These are phyloP conservation scores for Penicillium sumatraense DNA, from an alignment of 2,329 filamentous ascomycete genomes.

Conservation along the genomic window DNA sequence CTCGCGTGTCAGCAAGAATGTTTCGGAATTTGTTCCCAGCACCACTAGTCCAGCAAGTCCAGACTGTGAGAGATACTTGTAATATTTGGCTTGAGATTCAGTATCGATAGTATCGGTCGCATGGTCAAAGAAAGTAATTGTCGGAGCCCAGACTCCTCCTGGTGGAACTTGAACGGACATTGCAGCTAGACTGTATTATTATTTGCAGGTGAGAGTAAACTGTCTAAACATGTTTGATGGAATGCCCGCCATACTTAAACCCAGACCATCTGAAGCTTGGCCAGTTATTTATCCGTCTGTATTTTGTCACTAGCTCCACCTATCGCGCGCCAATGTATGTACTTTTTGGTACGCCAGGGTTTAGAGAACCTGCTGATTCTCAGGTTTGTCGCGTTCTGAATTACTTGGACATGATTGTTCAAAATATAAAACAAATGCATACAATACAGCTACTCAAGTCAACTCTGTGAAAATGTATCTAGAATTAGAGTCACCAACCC, in stretches of 20 bases:
- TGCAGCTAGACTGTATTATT: slow-evolving; percentile 62
- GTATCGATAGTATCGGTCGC: slow-evolving; percentile 55
- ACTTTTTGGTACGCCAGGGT: too few species aligned
- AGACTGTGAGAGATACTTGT: slow-evolving; percentile 53
- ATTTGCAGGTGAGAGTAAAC: background rate
- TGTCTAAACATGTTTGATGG: background rate
- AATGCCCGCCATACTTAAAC: background rate
- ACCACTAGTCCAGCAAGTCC: slow-evolving; percentile 59
- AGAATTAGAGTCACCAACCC: too few species aligned
- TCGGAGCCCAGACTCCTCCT: slow-evolving; percentile 55
- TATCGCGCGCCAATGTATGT: too few species aligned
- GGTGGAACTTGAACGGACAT: slow-evolving; percentile 33
- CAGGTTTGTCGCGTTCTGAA: too few species aligned
- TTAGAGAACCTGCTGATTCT: too few species aligned
- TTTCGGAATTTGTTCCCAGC: slow-evolving; percentile 60
- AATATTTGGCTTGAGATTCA: slow-evolving; percentile 56
- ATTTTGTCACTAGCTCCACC: background rate
- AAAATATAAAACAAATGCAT: too few species aligned
- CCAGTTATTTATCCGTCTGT: background rate
- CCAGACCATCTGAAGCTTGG: background rate
- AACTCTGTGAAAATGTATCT: too few species aligned
- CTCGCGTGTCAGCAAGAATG: slow-evolving; percentile 61
- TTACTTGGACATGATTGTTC: too few species aligned
- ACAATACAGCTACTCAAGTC: too few species aligned
- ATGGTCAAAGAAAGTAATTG: slow-evolving; percentile 59